These are phyloP conservation scores for Colletotrichum godetiae DNA, from an alignment of 2,329 filamentous ascomycete genomes.

Conservation along the genomic window DNA sequence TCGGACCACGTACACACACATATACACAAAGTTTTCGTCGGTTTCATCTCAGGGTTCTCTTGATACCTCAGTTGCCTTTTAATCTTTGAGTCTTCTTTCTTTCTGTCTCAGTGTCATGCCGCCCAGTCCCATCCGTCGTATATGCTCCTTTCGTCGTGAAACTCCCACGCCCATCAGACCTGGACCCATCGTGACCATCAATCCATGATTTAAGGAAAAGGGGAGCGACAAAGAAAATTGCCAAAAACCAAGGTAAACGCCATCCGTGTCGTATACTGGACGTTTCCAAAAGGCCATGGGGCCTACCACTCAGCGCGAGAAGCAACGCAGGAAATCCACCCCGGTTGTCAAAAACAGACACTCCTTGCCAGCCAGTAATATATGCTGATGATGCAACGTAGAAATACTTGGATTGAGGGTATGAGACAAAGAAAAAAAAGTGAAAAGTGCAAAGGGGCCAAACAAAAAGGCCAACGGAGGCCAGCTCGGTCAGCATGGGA, in stretches of 20 bases:
- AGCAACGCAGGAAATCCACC: background rate
- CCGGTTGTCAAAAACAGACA: background rate
- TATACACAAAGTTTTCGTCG: background rate
- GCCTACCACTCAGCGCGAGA: background rate
- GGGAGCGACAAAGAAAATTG: background rate
- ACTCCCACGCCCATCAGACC: background rate
- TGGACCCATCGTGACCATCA: background rate
- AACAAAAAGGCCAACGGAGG: constrained; percentile 28
- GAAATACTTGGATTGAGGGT: constrained; percentile 34
- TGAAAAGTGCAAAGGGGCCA: constrained; percentile 1
- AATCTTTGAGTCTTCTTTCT: background rate
- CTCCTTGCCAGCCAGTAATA: constrained; percentile 22
- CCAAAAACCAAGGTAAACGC: background rate
- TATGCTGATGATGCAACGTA: constrained; percentile 33
- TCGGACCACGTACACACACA: background rate
- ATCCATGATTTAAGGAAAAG: background rate
- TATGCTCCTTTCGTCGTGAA: background rate
- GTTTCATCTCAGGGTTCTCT: background rate
- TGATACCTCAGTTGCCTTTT: background rate
- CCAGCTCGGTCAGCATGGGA: constrained; percentile 32
- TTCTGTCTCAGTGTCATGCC: background rate
- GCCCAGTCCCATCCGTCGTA: background rate
- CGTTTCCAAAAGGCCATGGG: background rate
- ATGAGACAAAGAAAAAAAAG: constrained; percentile 33
- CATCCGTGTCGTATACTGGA: constrained; percentile 22